Percentiles rank a stretch among this genome's conserved stretches.
These are phyloP conservation scores for Phytopythium montanum DNA, from an alignment of 352 stramenopile species.

Conservation along the genomic window DNA sequence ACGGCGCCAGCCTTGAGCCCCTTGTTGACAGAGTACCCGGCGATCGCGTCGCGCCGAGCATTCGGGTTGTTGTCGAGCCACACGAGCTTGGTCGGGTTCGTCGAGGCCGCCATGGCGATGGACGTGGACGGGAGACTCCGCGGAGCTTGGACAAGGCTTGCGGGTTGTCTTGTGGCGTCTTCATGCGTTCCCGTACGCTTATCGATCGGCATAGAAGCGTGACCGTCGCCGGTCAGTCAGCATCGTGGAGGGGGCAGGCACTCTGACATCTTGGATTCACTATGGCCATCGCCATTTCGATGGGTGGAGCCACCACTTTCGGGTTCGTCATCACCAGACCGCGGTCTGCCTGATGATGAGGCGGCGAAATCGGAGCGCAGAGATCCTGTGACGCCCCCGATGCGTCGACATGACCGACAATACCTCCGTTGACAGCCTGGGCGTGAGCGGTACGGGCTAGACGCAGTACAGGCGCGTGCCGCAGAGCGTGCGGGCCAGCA, in stretches of 20 bases:
- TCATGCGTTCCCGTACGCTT: not conserved
- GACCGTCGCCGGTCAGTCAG: not conserved
- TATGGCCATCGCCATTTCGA: not conserved
- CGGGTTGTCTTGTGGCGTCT: conserved; percentile 1
- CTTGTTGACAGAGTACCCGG: conserved; percentile 1
- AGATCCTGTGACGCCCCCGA: not conserved
- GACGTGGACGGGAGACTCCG: not conserved
- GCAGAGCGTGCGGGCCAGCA: conserved; percentile 57
- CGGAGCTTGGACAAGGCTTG: not conserved
- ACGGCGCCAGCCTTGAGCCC: not conserved
- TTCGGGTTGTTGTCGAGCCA: conserved; percentile 8
- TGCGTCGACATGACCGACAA: no score
- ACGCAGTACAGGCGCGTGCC: conserved; percentile 70
- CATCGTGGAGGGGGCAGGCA: not conserved
- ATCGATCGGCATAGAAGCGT: not conserved
- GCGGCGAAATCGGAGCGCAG: not conserved
- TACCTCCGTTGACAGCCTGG: not conserved
- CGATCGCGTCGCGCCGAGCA: not conserved
- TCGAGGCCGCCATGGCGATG: not conserved
- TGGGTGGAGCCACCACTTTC: not conserved
- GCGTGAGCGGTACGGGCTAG: conserved; percentile 8
- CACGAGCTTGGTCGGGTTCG: conserved; percentile 6
- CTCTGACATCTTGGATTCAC: not conserved
- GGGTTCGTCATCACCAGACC: not conserved
- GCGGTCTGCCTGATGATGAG: not conserved